Percentiles rank a stretch among this genome's conserved stretches.
Conservation (phyloP, 2,329 filamentous ascomycete species). For the Furcasterigmium sp. region DNA sequence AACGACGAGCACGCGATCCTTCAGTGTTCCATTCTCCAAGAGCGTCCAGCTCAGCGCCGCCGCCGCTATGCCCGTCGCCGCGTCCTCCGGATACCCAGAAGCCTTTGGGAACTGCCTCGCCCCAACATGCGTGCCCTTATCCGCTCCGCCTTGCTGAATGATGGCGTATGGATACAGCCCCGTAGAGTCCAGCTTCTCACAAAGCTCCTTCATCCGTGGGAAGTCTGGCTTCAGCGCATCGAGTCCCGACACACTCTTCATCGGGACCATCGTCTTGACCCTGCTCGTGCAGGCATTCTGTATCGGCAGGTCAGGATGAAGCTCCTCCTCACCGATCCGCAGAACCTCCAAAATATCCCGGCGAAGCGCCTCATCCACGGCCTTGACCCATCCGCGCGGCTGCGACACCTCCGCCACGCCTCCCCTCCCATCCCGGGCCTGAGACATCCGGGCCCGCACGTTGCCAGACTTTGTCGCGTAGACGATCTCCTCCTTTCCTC, state of each 20-base stretch:
- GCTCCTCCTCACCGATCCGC: neutral
- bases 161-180: neutral
- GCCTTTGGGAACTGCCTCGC: neutral
- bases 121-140: neutral
- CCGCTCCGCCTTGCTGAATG: neutral
- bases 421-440: neutral
- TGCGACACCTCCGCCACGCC: neutral
- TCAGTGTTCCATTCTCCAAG: neutral
- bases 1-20: neutral
- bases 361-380: neutral
- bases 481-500: neutral
- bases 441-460: neutral
- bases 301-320: neutral
- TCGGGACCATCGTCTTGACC: neutral
- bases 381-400: neutral
- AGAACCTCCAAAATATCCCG: neutral
- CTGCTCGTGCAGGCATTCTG: neutral
- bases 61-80: neutral
- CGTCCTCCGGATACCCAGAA: neutral
- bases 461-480: neutral
- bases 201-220: neutral
- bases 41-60: neutral
- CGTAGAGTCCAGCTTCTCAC: neutral
- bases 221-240: neutral
- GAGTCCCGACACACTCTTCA: neutral